Evolutionary conservation across 768 basidiomycete species (phyloP).

Genomic region (Fibroporia radiculosa): DNA sequence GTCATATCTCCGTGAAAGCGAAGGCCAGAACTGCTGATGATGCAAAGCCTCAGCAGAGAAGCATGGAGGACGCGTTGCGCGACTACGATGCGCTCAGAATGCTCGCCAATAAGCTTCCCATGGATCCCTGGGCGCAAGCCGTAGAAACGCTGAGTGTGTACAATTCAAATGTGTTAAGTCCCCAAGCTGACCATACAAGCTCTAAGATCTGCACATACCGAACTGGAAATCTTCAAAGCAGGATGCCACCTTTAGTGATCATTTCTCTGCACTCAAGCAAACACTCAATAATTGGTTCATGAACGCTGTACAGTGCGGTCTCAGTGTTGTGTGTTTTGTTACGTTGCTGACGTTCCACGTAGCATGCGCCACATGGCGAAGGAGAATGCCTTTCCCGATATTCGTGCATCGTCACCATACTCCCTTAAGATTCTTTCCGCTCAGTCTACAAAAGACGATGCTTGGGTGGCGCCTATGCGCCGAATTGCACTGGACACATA

Average conservation of each 20-base stretch:
- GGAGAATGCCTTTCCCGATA: conserved; percentile 28
- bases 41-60: background rate
- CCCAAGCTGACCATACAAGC: background rate
- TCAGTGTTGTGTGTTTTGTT: background rate
- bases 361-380: conserved; percentile 32
- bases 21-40: conserved; percentile 6
- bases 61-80: background rate
- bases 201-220: conserved; percentile 18
- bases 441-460: conserved; percentile 20
- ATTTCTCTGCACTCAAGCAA: conserved; percentile 5
- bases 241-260: conserved; percentile 14
- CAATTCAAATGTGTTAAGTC: background rate
- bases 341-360: background rate
- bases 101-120: conserved; percentile 2
- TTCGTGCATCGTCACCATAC: conserved; percentile 14
- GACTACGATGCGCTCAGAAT: background rate
- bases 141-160: conserved; percentile 8
- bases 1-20: conserved; percentile 6
- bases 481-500: conserved; percentile 30
- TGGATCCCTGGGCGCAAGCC: conserved; percentile 13
- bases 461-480: conserved; percentile 31
- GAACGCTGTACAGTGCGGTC: conserved; percentile 27
- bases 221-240: conserved; percentile 8
- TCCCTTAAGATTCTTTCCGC: conserved; percentile 17
- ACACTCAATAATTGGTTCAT: conserved; percentile 16